Base-by-base conservation (phyloP, 148 eudicot species). In the Amaranthus hypochondriacus region DNA sequence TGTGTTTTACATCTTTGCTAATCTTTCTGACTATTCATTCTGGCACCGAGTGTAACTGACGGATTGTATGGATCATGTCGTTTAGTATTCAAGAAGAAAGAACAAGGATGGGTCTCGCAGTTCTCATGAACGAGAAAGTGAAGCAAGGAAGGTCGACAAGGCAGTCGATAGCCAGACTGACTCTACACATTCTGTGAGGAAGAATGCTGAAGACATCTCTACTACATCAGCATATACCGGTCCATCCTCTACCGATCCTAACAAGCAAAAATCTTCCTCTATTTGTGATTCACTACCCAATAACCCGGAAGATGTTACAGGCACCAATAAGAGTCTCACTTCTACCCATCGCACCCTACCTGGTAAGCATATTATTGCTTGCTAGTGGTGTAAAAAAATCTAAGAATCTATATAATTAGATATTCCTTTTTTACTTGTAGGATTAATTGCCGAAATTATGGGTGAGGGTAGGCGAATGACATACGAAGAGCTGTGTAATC, bases 401-500 rank as follows among this genome's bases (percentile, higher is more conserved):
- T 46, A 42, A 7, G 11, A 3, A 8, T 71, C 4, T 56, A 6
- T 5, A 58, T 63, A 12, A 56, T 42, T 58, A 28, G 10, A 54
- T 4, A 62, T 56, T 71, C 21, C 44, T 61, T 4, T 42, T 52
- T 54, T 62, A 55, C 74, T 46, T 77, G 9, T 74, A 95, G 99
- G 88, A 66, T 86, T 95, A 78, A 86, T 95, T 80, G 92, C 97
- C 70, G 93, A 90, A 73, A 95, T 95, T 76, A 92, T 95, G 99
- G 88, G 92, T 74, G 81, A 89, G 77, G 98, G 98, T 62, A 78
- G 84, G 77, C 88, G 94, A 53, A 92, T 92, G 93, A 83, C 93
- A 3, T 88, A 88, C 83, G 97, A 87, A 84, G 93, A 95, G 82
- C 86, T 95, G 48, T 95, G 99, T 76, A 86, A 88, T 67, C 90